Base-by-base conservation (phyloP, 306 rosid genomes). In the Dicorynia guianensis region DNA sequence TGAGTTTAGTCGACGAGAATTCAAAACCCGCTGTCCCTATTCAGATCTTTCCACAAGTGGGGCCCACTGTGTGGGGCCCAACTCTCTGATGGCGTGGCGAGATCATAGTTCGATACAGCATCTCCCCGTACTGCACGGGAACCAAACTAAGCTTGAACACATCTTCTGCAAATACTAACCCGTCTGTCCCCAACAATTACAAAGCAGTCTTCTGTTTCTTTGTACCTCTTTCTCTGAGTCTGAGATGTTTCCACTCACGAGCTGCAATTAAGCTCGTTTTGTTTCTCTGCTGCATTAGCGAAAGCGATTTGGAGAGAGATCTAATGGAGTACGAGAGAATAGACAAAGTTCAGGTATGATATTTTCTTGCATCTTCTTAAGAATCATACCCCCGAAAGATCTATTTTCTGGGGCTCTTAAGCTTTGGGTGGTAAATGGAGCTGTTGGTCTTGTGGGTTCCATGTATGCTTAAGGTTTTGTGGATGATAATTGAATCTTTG, bases 41-140 rank as follows among this genome's bases (percentile, higher is more conserved):
- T 19, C 13, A 19, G 62, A 48, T 47, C 19, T 35, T 50, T 34
- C 18, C 8, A 35, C 33, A 25, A 13, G 61, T 17, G 36, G 76
- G 59, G 61, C 53, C 72, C 84, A 64, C 5, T 8, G 0, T 0
- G 64, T 64, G 75, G 75, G 78, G 67, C 4, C 43, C 67, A 4
- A 40, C 52, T 25, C 30, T 5, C 34, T 54, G 64, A 39, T 74
- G 81, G 68, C 79, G 84, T 81, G 90, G 84, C 80, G 7, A 54
- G 11, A 46, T 59, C 8, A 17, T 54, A 48, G 20, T 19, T 76
- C 34, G 75, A 78, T 63, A 64, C 68, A 20, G 43, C 68, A 57
- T 46, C 71, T 25, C 60, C n/a, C 69, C 74, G 83, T 65, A 73
- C 78, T 30, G 57, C 72, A 59, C 60, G 42, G 69, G 53, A 70